Percentiles rank a stretch among this genome's conserved stretches.
Evolutionary conservation across 1,284 basidiomycete species (phyloP).

Genomic region (Sporisorium graminicola): DNA sequence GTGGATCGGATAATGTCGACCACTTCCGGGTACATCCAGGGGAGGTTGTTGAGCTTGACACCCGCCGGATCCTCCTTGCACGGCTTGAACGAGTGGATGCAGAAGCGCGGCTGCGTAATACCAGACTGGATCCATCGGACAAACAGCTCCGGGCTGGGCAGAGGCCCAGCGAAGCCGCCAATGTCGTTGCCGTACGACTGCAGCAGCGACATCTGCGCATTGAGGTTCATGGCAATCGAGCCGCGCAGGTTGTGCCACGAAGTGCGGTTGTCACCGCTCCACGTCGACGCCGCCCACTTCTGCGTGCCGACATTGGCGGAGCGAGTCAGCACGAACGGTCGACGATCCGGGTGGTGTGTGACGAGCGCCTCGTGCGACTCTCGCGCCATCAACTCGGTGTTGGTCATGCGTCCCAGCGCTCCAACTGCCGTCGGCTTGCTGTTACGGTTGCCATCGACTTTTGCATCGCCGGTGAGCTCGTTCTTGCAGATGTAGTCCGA

Average conservation of each 20-base stretch:
- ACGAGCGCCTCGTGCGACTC: slow-evolving; percentile 69
- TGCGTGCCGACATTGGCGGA: slow-evolving; percentile 72
- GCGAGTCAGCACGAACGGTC: slow-evolving; percentile 71
- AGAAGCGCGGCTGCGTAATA: slow-evolving; percentile 59
- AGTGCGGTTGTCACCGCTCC: slow-evolving; percentile 71
- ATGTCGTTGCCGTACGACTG: slow-evolving; percentile 70
- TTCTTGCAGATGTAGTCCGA: slow-evolving; percentile 68
- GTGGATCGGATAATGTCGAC: slow-evolving; percentile 69
- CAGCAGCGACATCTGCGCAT: slow-evolving; percentile 69
- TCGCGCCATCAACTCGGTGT: slow-evolving; percentile 71
- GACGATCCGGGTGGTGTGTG: slow-evolving; percentile 62
- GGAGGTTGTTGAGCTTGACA: slow-evolving; percentile 70
- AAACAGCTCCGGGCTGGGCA: slow-evolving; percentile 71
- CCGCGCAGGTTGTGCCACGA: slow-evolving; percentile 71
- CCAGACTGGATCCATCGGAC: slow-evolving; percentile 72
- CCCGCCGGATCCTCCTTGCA: slow-evolving; percentile 69
- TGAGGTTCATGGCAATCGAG: slow-evolving; percentile 67
- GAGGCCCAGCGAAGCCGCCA: slow-evolving; percentile 71
- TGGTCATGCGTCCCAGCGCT: slow-evolving; percentile 70
- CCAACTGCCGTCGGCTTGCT: slow-evolving; percentile 61
- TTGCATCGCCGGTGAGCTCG: slow-evolving; percentile 42
- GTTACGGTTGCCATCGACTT: slow-evolving; percentile 36
- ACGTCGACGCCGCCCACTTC: slow-evolving; percentile 71
- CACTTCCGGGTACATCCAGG: slow-evolving; percentile 72
- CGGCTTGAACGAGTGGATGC: slow-evolving; percentile 72